Evolutionary conservation across 1,284 basidiomycete species (phyloP), one percentile per base, ranked within the genome.

Genomic region (Rhodotorula mucilaginosa): DNA sequence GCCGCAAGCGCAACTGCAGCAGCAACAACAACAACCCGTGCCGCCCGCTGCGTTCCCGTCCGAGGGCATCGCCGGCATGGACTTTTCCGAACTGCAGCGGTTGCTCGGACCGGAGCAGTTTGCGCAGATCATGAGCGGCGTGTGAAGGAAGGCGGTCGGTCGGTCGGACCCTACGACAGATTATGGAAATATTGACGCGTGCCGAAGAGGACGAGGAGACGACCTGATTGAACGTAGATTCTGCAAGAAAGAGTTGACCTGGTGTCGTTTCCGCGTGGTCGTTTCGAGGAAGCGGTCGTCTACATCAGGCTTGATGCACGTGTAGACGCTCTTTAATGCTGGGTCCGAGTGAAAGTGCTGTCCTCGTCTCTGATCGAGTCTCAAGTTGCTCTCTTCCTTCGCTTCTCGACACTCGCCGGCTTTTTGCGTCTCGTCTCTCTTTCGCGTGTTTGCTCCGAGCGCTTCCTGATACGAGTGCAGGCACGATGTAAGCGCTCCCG

Each of bases 41-140:
- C 54, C 29, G 39, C 62, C 62, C 7, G 39, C 49, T 51, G 12
- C 34, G 19, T 44, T 58, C 56, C 54, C 49, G 23, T 61, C 46
- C 6, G 66, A 58, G 16, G 66, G 61, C 6, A 65, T 68, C 49
- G 67, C 56, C 16, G 69, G 67, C 26, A 67, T 72, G 65, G 67
- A 67, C 48, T 74, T 68, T 59, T 66, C 58, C 21, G 69, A 74
- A 64, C 57, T 74, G 58, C 63, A 74, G 68, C 67, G 67, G 59
- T 26, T 74, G 68, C 62, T 74, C 39, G 66, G 68, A 34, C 58
- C 73, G 26, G 67, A 74, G 48, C 67, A 67, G 61, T 51, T 71
- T 23, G 68, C 61, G 44, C 46, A 61, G 46, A 67, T 74, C 61
- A 61, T 74, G 64, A 52, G 72, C 23, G 72, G 68, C 7, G 56